Conservation (phyloP, 1,139 yeast genomes). For the Geotrichum carabidarum region DNA sequence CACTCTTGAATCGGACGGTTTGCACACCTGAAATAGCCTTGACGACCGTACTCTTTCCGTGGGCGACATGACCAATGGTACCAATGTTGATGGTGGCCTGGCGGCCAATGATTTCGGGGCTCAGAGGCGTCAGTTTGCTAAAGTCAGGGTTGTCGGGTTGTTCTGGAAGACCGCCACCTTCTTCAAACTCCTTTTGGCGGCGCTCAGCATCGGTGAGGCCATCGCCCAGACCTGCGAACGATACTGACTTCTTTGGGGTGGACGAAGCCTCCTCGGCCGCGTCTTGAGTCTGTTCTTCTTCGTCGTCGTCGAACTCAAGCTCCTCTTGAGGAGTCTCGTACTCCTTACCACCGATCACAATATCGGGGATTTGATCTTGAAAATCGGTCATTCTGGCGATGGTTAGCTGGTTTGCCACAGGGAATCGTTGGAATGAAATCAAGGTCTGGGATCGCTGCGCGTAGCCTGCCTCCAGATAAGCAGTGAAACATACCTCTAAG, state of each 20-base stretch:
- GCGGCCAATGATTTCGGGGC: slow-evolving; percentile 94
- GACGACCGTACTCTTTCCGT: slow-evolving; percentile 97
- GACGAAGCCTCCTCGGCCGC: slow-evolving; percentile 31
- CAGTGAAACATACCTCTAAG: too few relatives aligned
- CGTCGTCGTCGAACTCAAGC: slow-evolving; percentile 48
- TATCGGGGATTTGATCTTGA: slow-evolving; percentile 79
- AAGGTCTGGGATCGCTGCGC: too few relatives aligned
- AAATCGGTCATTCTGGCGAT: slow-evolving; percentile 47
- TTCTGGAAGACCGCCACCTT: slow-evolving; percentile 97
- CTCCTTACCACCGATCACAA: slow-evolving; percentile 71
- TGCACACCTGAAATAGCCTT: slow-evolving; percentile 98
- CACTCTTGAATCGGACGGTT: slow-evolving; percentile 97
- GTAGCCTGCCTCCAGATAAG: too few relatives aligned
- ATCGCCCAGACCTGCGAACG: slow-evolving; percentile 74
- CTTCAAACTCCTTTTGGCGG: slow-evolving; percentile 82
- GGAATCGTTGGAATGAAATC: too few relatives aligned
- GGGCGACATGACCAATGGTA: slow-evolving; percentile 98
- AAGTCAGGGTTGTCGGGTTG: slow-evolving; percentile 90
- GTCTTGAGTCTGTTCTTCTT: slow-evolving; percentile 30
- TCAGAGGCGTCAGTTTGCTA: slow-evolving; percentile 68
- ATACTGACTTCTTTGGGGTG: slow-evolving; percentile 64
- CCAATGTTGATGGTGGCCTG: slow-evolving; percentile 99
- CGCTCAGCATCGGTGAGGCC: slow-evolving; percentile 55
- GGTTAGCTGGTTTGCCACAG: not conserved
- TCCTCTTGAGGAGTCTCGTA: slow-evolving; percentile 47